phyloP scores from a whole-genome alignment of 805 yeast genomes.

The Spathaspora gorwiae region DNA sequence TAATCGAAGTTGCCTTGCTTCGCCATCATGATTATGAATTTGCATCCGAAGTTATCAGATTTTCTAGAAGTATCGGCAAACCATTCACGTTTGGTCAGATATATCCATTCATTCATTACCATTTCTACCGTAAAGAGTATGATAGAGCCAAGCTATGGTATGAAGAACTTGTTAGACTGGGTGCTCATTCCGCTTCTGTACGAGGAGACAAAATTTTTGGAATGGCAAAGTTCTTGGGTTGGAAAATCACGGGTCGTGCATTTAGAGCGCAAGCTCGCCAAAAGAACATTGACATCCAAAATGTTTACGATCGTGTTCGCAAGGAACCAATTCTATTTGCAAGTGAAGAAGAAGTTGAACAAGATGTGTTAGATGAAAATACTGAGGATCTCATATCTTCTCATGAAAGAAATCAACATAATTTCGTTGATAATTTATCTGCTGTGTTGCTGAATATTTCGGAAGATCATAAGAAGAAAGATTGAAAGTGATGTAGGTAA shows the following conservation, averaged over 20 bases:
- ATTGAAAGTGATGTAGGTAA: too few relatives aligned
- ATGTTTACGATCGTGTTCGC: slow-evolving; percentile 14
- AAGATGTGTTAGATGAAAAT: slow-evolving; percentile 7
- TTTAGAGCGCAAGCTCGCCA: slow-evolving; percentile 21
- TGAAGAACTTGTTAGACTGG: slow-evolving; percentile 25
- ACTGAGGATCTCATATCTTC: slow-evolving; percentile 18
- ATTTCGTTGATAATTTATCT: slow-evolving; percentile 20
- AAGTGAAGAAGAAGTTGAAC: neutral
- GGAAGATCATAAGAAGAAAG: neutral
- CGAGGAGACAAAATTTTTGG: slow-evolving; percentile 24
- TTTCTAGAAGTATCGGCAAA: slow-evolving; percentile 19
- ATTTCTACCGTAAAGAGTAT: slow-evolving; percentile 25
- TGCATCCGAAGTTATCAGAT: slow-evolving; percentile 27
- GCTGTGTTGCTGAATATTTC: slow-evolving; percentile 11
- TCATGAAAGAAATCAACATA: slow-evolving; percentile 7
- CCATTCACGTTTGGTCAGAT: slow-evolving; percentile 39
- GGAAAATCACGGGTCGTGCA: slow-evolving; percentile 32
- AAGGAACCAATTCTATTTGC: slow-evolving; percentile 13
- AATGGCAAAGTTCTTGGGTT: slow-evolving; percentile 31
- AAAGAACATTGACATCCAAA: slow-evolving; percentile 18
- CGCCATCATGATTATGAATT: slow-evolving; percentile 30
- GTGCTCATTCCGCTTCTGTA: slow-evolving; percentile 23
- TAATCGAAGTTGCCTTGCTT: slow-evolving; percentile 26
- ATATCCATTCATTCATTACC: slow-evolving; percentile 34
- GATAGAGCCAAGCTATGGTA: slow-evolving; percentile 36